Evolutionary conservation across 768 basidiomycete genomes (phyloP).

Genomic region (Agrocybe pediades): DNA sequence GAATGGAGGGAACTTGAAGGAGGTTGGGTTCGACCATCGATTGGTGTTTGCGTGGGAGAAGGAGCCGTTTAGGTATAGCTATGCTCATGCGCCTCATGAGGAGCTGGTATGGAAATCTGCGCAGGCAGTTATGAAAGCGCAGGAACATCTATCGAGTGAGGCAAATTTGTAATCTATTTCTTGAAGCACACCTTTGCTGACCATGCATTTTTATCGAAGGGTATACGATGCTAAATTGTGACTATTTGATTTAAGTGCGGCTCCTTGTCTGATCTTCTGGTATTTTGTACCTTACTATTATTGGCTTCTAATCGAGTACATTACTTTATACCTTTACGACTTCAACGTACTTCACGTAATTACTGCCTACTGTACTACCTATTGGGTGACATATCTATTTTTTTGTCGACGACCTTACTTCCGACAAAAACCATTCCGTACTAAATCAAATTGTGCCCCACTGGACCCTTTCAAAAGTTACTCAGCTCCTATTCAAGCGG

Average conservation of each 20-base stretch:
- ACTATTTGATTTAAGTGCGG: conserved; percentile 13
- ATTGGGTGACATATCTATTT: too few relatives aligned
- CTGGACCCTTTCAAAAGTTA: too few relatives aligned
- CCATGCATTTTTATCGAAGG: conserved; percentile 3
- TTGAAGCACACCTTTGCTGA: neutral
- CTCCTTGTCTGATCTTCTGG: neutral
- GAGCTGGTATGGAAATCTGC: conserved; percentile 33
- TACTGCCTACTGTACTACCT: too few relatives aligned
- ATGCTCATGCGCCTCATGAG: conserved; percentile 37
- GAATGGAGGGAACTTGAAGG: too few relatives aligned
- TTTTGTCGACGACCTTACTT: too few relatives aligned
- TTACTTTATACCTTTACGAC: neutral
- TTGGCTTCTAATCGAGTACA: neutral
- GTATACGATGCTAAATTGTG: conserved; percentile 20
- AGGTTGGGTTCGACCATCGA: conserved; percentile 27
- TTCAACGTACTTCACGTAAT: too few relatives aligned
- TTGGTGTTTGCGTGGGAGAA: conserved; percentile 38
- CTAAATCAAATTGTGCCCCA: too few relatives aligned
- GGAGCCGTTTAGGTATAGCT: conserved; percentile 39
- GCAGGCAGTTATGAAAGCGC: conserved; percentile 28
- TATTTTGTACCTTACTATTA: neutral
- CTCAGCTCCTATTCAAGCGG: too few relatives aligned
- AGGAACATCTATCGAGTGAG: conserved; percentile 23
- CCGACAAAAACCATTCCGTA: too few relatives aligned
- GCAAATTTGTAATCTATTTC: neutral